Evolutionary conservation across 768 basidiomycete species (phyloP).

Genomic region (Trametes cubensis): DNA sequence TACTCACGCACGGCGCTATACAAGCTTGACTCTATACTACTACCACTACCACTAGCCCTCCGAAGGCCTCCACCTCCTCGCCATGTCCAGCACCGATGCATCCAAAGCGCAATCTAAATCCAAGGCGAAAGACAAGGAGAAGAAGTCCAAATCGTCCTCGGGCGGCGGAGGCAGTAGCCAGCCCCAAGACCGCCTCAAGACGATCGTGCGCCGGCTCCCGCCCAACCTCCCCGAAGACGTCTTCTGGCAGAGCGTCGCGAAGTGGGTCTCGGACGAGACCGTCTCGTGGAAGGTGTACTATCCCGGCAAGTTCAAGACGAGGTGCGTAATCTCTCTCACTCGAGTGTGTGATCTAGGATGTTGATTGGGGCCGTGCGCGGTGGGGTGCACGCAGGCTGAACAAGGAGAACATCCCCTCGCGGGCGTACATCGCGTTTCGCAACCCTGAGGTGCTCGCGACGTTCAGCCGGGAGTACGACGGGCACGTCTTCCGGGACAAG

Average conservation of each 20-base stretch:
- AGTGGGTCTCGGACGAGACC: slow-evolving; percentile 82
- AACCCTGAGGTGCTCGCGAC: slow-evolving; percentile 65
- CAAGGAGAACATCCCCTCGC: slow-evolving; percentile 83
- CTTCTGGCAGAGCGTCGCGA: slow-evolving; percentile 90
- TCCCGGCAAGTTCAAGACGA: slow-evolving; percentile 69
- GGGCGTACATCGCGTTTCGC: slow-evolving; percentile 93
- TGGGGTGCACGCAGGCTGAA: slow-evolving; percentile 53
- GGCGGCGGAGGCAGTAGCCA: slow-evolving; percentile 14
- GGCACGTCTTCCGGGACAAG: slow-evolving; percentile 91
- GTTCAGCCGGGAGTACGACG: slow-evolving; percentile 87
- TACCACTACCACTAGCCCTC: neutral
- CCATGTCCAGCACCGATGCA: neutral
- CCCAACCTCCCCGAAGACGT: slow-evolving; percentile 89
- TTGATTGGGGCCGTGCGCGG: too few species aligned
- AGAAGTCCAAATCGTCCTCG: slow-evolving; percentile 24
- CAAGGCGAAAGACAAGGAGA: slow-evolving; percentile 21
- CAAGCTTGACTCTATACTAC: too few species aligned
- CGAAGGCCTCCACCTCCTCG: neutral
- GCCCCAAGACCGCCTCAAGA: slow-evolving; percentile 72
- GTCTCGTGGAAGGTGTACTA: slow-evolving; percentile 66
- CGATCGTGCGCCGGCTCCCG: slow-evolving; percentile 84
- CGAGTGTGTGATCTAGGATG: neutral
- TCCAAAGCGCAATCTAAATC: neutral
- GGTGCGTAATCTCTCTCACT: slow-evolving; percentile 44
- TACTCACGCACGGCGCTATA: too few species aligned